These are phyloP conservation scores for Pholiota microspora DNA, from an alignment of 768 basidiomycete genomes.

Conservation along the genomic window DNA sequence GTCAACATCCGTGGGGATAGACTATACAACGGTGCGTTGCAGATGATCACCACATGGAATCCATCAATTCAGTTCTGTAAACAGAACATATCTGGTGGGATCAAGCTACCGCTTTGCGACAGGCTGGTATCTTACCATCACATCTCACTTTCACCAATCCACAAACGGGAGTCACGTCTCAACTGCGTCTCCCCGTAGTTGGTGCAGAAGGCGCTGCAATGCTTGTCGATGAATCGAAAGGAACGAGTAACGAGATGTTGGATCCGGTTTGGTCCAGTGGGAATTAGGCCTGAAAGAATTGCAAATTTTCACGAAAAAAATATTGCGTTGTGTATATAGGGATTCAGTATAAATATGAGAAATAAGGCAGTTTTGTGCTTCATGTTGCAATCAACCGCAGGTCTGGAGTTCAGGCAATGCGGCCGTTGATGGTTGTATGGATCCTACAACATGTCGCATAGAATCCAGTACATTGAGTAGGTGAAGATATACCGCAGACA, in stretches of 20 bases:
- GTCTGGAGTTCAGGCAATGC: no score
- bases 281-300: neutral
- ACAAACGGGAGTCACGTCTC: neutral
- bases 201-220: constrained; percentile 35
- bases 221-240: constrained; percentile 34
- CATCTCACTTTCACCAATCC: constrained; percentile 27
- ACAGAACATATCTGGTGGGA: constrained; percentile 49
- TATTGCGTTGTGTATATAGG: no score
- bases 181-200: constrained; percentile 34
- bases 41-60: neutral
- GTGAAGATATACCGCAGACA: no score
- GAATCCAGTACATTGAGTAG: no score
- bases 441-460: no score
- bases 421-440: no score
- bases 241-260: constrained; percentile 38
- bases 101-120: constrained; percentile 35
- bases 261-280: constrained; percentile 28
- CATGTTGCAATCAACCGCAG: no score
- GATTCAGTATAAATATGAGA: no score
- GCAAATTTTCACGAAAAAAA: no score
- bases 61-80: neutral
- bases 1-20: constrained; percentile 47
- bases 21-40: constrained; percentile 30
- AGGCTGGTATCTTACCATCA: constrained; percentile 34
- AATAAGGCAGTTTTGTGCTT: no score